Evolutionary conservation across 495 filamentous ascomycete genomes (phyloP).

Genomic region (Neurospora sp.): DNA sequence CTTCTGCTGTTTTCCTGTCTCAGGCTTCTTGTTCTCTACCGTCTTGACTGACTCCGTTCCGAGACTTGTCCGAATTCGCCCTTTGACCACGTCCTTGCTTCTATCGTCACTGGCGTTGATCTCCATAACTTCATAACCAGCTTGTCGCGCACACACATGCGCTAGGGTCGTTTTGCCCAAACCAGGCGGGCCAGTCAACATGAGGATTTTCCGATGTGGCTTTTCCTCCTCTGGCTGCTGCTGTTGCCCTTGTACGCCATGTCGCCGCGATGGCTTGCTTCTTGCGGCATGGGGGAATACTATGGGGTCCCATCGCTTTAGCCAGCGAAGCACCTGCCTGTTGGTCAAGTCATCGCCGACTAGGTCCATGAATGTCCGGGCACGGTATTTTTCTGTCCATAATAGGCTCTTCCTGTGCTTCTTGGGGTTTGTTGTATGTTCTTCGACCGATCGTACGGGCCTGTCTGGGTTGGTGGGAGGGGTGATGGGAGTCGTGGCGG

Average conservation of each 20-base stretch:
- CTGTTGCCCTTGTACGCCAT: constrained; percentile 26
- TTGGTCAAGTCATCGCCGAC: constrained; percentile 93
- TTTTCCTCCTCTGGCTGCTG: constrained; percentile 48
- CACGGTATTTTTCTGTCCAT: constrained; percentile 90
- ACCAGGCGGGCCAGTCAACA: constrained; percentile 84
- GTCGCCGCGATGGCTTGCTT: constrained; percentile 34
- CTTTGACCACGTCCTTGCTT: constrained; percentile 71
- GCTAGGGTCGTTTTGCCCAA: constrained; percentile 94
- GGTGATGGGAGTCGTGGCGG: constrained; percentile 15
- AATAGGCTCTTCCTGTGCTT: constrained; percentile 44
- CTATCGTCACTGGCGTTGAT: constrained; percentile 81
- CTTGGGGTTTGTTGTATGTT: constrained; percentile 24
- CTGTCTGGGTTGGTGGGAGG: constrained; percentile 17
- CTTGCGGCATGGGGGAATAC: constrained; percentile 70
- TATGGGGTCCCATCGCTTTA: constrained; percentile 86
- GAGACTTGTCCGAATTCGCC: constrained; percentile 75
- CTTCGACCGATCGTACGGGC: constrained; percentile 25
- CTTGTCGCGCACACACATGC: constrained; percentile 90
- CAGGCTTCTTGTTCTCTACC: constrained; percentile 52
- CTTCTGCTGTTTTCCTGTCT: constrained; percentile 50
- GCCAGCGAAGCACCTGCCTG: constrained; percentile 80
- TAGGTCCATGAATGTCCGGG: constrained; percentile 82
- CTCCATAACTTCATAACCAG: constrained; percentile 88
- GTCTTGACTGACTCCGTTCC: constrained; percentile 88
- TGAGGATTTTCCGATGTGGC: constrained; percentile 71